Conservation (phyloP, 2,329 filamentous ascomycete species). For the Septoria linicola region DNA sequence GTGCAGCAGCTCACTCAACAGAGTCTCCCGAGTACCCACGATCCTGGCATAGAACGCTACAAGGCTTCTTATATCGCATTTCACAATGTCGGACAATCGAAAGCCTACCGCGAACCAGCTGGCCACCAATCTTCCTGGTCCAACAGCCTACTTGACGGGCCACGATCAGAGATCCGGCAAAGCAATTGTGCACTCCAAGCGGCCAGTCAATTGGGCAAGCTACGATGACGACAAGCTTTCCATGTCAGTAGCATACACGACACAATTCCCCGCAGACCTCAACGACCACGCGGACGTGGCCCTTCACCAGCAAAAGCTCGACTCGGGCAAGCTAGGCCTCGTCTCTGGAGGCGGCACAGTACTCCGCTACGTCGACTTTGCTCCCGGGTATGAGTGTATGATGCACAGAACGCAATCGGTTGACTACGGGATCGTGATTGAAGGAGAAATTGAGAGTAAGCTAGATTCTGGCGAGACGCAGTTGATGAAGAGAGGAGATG, state of each 20-base stretch:
- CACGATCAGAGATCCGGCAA: constrained; percentile 36
- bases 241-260: constrained; percentile 54
- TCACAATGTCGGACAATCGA: constrained; percentile 22
- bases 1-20: neutral
- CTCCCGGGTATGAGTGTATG: constrained; percentile 37
- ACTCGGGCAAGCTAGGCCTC: constrained; percentile 48
- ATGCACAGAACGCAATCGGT: constrained; percentile 41
- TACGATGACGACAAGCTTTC: constrained; percentile 47
- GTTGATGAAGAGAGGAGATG: constrained; percentile 39
- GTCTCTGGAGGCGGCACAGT: constrained; percentile 52
- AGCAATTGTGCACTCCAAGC: constrained; percentile 36
- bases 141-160: constrained; percentile 39
- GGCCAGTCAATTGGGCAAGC: constrained; percentile 36
- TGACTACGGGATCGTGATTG: constrained; percentile 42
- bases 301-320: constrained; percentile 47
- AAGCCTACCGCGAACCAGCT: constrained; percentile 35
- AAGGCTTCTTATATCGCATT: no score
- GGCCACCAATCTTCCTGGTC: constrained; percentile 33
- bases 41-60: neutral
- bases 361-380: constrained; percentile 43
- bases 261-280: constrained; percentile 51
- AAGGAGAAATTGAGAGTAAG: constrained; percentile 37
- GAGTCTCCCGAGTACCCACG: neutral
- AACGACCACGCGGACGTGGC: constrained; percentile 49
- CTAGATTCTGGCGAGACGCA: constrained; percentile 38